Base-by-base conservation (phyloP, 176 grass and related monocot species). In the Echinochloa phyllopogon region DNA sequence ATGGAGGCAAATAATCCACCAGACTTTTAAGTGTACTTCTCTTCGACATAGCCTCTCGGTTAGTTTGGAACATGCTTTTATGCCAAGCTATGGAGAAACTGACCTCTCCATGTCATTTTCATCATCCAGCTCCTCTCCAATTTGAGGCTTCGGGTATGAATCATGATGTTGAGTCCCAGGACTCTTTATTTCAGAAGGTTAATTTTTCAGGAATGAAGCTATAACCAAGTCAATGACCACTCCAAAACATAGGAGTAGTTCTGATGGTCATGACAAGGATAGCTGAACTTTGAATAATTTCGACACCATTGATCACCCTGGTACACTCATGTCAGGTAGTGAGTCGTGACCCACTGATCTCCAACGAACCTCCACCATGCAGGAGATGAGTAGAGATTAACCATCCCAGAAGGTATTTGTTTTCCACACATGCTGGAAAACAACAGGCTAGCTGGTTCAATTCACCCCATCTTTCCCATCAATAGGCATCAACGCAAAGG, bases 391-490 rank as follows among this genome's bases (percentile, higher is more conserved):
- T 33, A 61, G 41, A 50, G 29, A 60, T 16, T 21, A 45, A 45
- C 58, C 51, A 37, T 69, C 64, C 12, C 21, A 39, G 15, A 49
- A 62, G 3, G 4, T 57, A 60, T 77, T 23, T 47, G 15, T 38
- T 36, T 78, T 82, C 48, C 57, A 65, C 79, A 59, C 74, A 74
- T 65, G 48, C 27, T 17, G 56, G 48, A 79, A 74, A 57, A 73
- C 17, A 40, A 65, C 12, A 77, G 64, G 79, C n/a, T 21, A 55
- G 79, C n/a, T 21, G 48, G 38, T 57, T 56, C 24, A 77, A 8
- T 48, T 56, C 25, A 77, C 76, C 56, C 27, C 23, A 82, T 43
- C 52, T 84, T 75, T 77, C 76, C 38, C 44, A 65, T 83, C 53
- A 52, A 18, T 72, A 73, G 52, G 53, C 63, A 72, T 65, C 15